These are phyloP conservation scores for Entomortierella lignicola DNA, from an alignment of 192 early-diverging fungal genomes.

Conservation along the genomic window DNA sequence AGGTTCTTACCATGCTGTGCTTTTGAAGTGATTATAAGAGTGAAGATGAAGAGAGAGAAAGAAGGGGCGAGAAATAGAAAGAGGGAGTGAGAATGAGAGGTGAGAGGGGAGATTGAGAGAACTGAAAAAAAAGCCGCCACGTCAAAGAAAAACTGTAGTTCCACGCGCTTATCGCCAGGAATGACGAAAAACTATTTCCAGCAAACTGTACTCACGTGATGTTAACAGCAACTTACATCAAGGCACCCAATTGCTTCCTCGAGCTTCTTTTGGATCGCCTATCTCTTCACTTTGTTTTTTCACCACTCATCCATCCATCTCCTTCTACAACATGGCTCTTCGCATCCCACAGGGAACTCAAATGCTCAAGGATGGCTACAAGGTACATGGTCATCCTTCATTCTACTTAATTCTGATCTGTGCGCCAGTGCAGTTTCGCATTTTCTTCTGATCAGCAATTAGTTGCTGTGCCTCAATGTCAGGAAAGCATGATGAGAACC, in stretches of 20 bases:
- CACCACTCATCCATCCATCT: neutral
- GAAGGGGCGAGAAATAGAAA: no score
- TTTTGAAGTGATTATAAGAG: no score
- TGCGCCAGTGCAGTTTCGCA: neutral
- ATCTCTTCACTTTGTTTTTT: neutral
- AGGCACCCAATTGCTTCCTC: slow-evolving; percentile 21
- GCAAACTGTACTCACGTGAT: neutral
- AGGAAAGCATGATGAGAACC: slow-evolving; percentile 7
- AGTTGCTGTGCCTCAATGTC: neutral
- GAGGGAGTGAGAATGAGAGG: neutral
- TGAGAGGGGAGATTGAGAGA: no score
- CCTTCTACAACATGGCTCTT: slow-evolving; percentile 36
- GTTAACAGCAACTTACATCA: neutral
- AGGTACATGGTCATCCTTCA: slow-evolving; percentile 19
- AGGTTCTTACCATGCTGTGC: slow-evolving; percentile 14
- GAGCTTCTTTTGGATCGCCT: slow-evolving; percentile 17
- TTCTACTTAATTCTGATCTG: neutral
- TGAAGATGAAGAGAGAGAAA: neutral
- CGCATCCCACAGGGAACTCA: slow-evolving; percentile 54
- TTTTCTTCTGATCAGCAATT: slow-evolving; percentile 25
- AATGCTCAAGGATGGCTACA: slow-evolving; percentile 56
- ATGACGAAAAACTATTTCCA: neutral
- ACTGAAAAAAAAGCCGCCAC: slow-evolving; percentile 1
- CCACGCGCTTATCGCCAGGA: neutral
- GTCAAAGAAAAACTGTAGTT: slow-evolving; percentile 1